These are phyloP conservation scores for Grosmannia clavigera DNA, from an alignment of 2,329 filamentous ascomycete genomes.

Conservation along the genomic window DNA sequence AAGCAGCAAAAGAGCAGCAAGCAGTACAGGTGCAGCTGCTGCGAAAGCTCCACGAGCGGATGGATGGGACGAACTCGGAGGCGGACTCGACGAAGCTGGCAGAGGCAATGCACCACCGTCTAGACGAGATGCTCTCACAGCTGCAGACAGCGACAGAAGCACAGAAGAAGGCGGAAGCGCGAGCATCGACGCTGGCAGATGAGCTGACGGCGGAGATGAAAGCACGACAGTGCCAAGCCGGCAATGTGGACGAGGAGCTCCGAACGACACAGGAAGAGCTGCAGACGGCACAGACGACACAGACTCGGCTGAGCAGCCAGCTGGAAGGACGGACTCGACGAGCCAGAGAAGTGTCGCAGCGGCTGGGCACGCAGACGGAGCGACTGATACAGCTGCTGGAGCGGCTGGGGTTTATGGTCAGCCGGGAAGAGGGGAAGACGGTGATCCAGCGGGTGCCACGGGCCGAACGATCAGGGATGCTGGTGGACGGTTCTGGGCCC, in stretches of 20 bases:
- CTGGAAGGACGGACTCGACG: conserved; percentile 59
- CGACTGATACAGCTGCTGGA: conserved; percentile 75
- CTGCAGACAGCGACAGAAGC: not conserved
- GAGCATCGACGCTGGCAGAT: not conserved
- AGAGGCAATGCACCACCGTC: not conserved
- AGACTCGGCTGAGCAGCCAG: conserved; percentile 40
- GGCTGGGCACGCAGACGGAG: conserved; percentile 73
- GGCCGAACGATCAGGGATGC: conserved; percentile 44
- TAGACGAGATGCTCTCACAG: not conserved
- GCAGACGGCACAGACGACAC: conserved; percentile 47
- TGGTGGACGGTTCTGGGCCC: conserved; percentile 30
- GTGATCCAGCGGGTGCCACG: conserved; percentile 59
- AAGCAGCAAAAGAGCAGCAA: not conserved
- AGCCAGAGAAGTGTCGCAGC: conserved; percentile 73
- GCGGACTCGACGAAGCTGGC: not conserved
- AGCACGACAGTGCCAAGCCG: conserved; percentile 62
- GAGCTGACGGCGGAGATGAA: conserved; percentile 50
- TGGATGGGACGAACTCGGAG: not conserved
- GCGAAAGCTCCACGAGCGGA: not conserved
- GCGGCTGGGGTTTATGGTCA: conserved; percentile 71
- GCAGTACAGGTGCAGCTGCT: not conserved
- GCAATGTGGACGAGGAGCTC: conserved; percentile 64
- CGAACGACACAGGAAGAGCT: conserved; percentile 48
- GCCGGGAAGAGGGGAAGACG: conserved; percentile 61
- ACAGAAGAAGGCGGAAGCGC: not conserved